Conservation (phyloP, 352 stramenopile genomes). For the Phytophthora kernoviae region DNA sequence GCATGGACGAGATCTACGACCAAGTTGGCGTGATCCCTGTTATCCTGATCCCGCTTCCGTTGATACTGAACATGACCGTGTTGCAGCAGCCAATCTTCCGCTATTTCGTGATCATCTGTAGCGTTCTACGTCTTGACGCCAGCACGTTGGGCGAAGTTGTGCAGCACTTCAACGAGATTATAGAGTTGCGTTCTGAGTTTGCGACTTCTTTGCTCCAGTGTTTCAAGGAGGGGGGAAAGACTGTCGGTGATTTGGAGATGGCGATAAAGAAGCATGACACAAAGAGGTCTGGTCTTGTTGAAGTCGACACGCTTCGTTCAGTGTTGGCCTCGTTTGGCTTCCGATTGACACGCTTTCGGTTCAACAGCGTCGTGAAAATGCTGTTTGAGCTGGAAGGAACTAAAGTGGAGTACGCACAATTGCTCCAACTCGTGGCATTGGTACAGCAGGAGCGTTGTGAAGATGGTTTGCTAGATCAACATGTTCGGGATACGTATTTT, state of each 20-base stretch:
- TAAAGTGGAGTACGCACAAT: slow-evolving; percentile 51
- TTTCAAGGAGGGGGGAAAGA: slow-evolving; percentile 20
- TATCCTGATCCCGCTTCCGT: slow-evolving; percentile 38
- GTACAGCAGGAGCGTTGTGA: slow-evolving; percentile 26
- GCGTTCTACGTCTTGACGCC: slow-evolving; percentile 54
- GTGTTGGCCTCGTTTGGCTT: slow-evolving; percentile 49
- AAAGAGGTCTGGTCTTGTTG: slow-evolving; percentile 31
- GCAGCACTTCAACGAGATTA: slow-evolving; percentile 59
- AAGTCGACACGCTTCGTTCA: slow-evolving; percentile 47
- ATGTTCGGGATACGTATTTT: slow-evolving; percentile 1
- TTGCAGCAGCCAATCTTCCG: slow-evolving; percentile 63
- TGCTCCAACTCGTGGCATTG: slow-evolving; percentile 41
- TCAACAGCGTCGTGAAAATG: slow-evolving; percentile 60
- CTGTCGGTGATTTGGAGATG: slow-evolving; percentile 33
- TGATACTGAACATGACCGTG: slow-evolving; percentile 55
- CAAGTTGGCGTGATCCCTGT: slow-evolving; percentile 24
- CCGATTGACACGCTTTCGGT: slow-evolving; percentile 54
- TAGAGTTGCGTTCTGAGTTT: slow-evolving; percentile 58
- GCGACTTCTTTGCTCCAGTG: slow-evolving; percentile 28
- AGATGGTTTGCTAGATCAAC: background rate
- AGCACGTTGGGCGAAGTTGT: slow-evolving; percentile 53
- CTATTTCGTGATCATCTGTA: slow-evolving; percentile 59
- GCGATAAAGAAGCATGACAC: slow-evolving; percentile 32
- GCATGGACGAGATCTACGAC: slow-evolving; percentile 36
- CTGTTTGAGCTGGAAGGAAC: slow-evolving; percentile 50